phyloP scores from a whole-genome alignment of 192 early-diverging fungal species.

The Umbelopsis ramanniana region DNA sequence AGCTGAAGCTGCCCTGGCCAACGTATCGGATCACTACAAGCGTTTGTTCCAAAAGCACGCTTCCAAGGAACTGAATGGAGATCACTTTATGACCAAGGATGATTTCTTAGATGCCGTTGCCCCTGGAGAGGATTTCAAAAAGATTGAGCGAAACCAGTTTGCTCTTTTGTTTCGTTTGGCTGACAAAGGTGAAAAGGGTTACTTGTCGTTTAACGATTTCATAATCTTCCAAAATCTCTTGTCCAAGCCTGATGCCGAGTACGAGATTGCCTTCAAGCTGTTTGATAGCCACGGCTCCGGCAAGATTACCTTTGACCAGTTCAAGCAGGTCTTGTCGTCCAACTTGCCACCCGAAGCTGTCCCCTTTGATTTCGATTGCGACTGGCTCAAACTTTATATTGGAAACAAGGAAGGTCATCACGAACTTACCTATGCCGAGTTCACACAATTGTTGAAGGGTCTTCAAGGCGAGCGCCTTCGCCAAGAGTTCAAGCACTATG shows the following conservation, averaged over 20 bases:
- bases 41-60: conserved; percentile 53
- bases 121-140: conserved; percentile 58
- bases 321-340: conserved; percentile 64
- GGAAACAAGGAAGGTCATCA: conserved; percentile 55
- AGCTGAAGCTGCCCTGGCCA: conserved; percentile 15
- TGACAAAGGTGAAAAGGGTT: conserved; percentile 52
- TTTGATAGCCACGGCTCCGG: conserved; percentile 65
- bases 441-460: conserved; percentile 71
- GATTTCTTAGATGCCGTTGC: conserved; percentile 64
- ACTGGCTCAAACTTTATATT: conserved; percentile 74
- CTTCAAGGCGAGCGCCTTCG: conserved; percentile 71
- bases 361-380: conserved; percentile 72
- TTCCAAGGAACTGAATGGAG: conserved; percentile 52
- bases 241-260: conserved; percentile 70
- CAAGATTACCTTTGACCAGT: conserved; percentile 68
- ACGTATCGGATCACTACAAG: conserved; percentile 47
- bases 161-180: conserved; percentile 63
- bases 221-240: conserved; percentile 65
- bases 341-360: conserved; percentile 58
- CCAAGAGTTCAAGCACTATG: conserved; percentile 73
- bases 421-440: conserved; percentile 72
- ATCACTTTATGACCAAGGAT: conserved; percentile 59
- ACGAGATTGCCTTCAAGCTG: conserved; percentile 71
- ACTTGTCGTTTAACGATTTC: conserved; percentile 63
- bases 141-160: conserved; percentile 61